These are phyloP conservation scores for Suillus occidentalis DNA, from an alignment of 768 basidiomycete species.

Conservation along the genomic window DNA sequence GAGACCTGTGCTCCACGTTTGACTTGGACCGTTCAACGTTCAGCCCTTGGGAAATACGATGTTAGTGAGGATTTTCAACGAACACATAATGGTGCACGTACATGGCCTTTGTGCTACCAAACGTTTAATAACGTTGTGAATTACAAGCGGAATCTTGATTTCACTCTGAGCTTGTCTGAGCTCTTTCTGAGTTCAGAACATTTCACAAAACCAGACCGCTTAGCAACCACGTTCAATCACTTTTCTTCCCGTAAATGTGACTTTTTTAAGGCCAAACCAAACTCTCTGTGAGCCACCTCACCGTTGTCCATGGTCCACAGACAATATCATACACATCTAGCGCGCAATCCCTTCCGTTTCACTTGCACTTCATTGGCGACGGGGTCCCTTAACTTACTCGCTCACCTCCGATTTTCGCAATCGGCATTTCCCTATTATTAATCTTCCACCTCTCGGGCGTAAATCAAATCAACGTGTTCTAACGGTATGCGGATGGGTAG, in stretches of 20 bases:
- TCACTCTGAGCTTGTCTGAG: slow-evolving; percentile 8
- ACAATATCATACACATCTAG: neutral
- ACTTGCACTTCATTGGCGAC: no score
- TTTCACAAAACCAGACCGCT: slow-evolving; percentile 1
- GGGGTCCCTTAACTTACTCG: neutral
- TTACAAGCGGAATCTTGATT: neutral
- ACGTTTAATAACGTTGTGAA: neutral
- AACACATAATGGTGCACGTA: neutral
- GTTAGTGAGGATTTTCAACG: neutral
- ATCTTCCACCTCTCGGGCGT: neutral
- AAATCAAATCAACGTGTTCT: slow-evolving; percentile 1
- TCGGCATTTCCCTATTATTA: neutral
- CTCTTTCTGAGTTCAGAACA: slow-evolving; percentile 10
- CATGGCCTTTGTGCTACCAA: neutral
- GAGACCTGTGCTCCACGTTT: neutral
- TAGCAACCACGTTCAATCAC: neutral
- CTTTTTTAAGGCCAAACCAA: neutral
- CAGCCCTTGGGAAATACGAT: neutral
- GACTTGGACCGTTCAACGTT: neutral
- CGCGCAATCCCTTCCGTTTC: no score
- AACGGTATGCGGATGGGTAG: neutral
- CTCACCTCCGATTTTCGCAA: neutral
- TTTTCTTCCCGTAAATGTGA: neutral
- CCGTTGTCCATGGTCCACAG: neutral
- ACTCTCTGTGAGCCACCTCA: neutral